Evolutionary conservation across 2,329 filamentous ascomycete species (phyloP).

Genomic region (Scedosporium minutisporum): DNA sequence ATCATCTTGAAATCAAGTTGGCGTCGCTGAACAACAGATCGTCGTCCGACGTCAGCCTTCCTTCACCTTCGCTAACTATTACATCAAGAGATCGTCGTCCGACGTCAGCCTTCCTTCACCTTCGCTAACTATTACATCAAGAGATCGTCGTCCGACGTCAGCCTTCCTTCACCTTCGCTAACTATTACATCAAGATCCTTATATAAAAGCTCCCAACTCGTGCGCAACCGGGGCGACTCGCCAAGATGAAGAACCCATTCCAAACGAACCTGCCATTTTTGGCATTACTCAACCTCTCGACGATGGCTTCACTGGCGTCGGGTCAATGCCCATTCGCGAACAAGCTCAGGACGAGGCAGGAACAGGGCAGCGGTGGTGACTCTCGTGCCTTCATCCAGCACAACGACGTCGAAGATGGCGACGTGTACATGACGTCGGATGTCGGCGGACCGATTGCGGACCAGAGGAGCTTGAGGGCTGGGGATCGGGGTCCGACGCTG

Average conservation of each 20-base stretch:
- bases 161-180: too few relatives aligned
- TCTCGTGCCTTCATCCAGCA: constrained; percentile 22
- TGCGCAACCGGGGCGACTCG: background rate
- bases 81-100: too few relatives aligned
- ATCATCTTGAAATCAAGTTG: too few relatives aligned
- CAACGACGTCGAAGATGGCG: constrained; percentile 41
- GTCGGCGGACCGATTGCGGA: constrained; percentile 60
- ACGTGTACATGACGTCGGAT: constrained; percentile 53
- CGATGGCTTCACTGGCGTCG: constrained; percentile 15
- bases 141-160: too few relatives aligned
- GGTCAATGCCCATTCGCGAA: constrained; percentile 26
- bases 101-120: too few relatives aligned
- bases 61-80: too few relatives aligned
- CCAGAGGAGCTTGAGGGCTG: constrained; percentile 56
- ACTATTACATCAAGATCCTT: background rate
- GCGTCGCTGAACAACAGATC: too few relatives aligned
- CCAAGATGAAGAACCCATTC: background rate
- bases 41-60: too few relatives aligned
- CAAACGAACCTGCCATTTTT: background rate
- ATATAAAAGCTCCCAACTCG: background rate
- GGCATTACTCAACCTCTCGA: background rate
- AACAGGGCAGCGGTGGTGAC: constrained; percentile 9
- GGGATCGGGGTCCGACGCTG: constrained; percentile 55
- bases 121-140: too few relatives aligned
- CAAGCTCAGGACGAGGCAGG: constrained; percentile 15